Evolutionary conservation across 257 asterid genomes (phyloP), one percentile per base, ranked within the genome.

Genomic region (Solanum chilense): DNA sequence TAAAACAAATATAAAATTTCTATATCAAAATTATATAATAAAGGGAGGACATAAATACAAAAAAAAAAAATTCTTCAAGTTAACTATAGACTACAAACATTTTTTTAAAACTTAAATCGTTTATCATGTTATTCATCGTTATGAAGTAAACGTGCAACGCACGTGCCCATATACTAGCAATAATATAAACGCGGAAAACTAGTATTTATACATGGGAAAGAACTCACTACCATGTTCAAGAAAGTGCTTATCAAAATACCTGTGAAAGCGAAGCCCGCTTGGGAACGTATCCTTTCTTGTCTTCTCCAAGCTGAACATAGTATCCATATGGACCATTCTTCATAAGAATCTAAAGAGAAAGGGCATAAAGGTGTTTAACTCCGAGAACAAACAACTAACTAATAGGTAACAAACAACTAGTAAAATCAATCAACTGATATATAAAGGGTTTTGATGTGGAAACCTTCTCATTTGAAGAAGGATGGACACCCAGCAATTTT

Each of bases 291-390:
- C 99, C 98, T 87, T 92, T 91, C 87, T 94, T 94, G 90, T 97
- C 98, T 89, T 97, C 98, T 89, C 99, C 99, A 83, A 95, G 94
- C 93, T 97, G 99, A 88, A 95, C 93, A 86, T 97, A 97, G 92
- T 89, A 49, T 90, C 99, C 98, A 89, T 92, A 97, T 16, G 99
- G 99, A 81, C 99, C 99, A 78, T 84, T 85, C 97, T 95, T 97
- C 88, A 97, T 84, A 81, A 95, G 93, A 91, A 97, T 92, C 98
- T 97, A 89, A 20, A 86, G 78, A 83, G 25, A 87, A 85, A 35
- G 47, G 85, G 69, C 42, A 89, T 74, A 29, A 71, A 74, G 29
- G 42, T 80, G 27, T 80, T 78, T 45, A 80, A 80, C 33, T 35
- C 41, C 47, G 31, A 82, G 84, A 81, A 85, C 27, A 60, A 52